Conservation (phyloP, 352 stramenopile species). For the Phytopythium litorale region DNA sequence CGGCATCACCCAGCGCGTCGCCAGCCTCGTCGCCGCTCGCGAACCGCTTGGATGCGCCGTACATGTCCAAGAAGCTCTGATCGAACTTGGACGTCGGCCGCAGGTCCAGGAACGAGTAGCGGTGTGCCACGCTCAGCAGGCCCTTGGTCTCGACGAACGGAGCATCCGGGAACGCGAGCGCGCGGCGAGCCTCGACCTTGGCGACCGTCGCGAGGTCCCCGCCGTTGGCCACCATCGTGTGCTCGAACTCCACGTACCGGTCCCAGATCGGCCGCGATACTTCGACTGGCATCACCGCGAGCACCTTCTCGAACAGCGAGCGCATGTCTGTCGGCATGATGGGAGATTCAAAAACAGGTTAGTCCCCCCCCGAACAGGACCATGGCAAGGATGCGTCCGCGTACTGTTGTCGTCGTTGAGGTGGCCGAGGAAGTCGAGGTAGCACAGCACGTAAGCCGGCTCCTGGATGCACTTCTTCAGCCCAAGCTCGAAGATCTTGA, state of each 20-base stretch:
- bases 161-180: conserved; percentile 71
- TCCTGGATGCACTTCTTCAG: conserved; percentile 89
- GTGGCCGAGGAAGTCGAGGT: conserved; percentile 83
- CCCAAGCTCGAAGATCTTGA: conserved; percentile 88
- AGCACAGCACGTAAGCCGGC: conserved; percentile 78
- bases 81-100: conserved; percentile 52
- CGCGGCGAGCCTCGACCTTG: conserved; percentile 77
- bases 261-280: conserved; percentile 83
- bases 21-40: conserved; percentile 17
- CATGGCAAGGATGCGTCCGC: conserved; percentile 8
- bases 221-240: conserved; percentile 82
- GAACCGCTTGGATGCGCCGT: conserved; percentile 38
- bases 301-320: conserved; percentile 85
- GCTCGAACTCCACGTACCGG: conserved; percentile 84
- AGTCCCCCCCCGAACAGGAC: neutral
- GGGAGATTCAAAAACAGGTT: neutral
- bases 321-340: conserved; percentile 63
- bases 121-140: conserved; percentile 68
- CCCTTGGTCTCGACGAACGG: conserved; percentile 81
- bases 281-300: conserved; percentile 81
- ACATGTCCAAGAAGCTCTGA: conserved; percentile 80
- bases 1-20: conserved; percentile 10
- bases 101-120: conserved; percentile 80
- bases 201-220: conserved; percentile 79
- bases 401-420: conserved; percentile 89